phyloP scores from a whole-genome alignment of 495 filamentous ascomycete species.

The Annulohypoxylon bovei region DNA sequence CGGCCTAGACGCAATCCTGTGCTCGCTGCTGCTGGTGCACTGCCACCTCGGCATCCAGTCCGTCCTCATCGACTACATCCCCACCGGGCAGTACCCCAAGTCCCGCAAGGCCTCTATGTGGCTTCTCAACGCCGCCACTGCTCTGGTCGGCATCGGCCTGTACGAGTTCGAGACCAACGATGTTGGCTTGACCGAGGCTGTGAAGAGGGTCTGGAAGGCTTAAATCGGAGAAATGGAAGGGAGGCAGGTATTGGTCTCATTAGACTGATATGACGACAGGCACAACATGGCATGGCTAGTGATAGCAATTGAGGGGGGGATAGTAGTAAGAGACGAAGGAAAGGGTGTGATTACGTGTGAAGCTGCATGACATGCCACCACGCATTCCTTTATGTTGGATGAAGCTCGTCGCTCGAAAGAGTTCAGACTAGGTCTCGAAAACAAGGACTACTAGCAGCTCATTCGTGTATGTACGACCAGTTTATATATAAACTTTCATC shows the following conservation, averaged over 20 bases:
- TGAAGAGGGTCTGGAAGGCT: constrained; percentile 88
- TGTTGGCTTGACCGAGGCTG: constrained; percentile 88
- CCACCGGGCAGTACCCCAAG: constrained; percentile 73
- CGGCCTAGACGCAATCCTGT: constrained; percentile 83
- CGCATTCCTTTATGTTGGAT: constrained; percentile 33
- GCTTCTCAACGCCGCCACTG: constrained; percentile 79
- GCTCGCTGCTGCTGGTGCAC: constrained; percentile 85
- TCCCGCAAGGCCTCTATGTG: constrained; percentile 71
- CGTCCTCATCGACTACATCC: constrained; percentile 91
- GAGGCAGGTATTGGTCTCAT: background rate
- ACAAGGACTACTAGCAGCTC: background rate
- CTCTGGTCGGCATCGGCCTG: constrained; percentile 83
- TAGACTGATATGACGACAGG: background rate
- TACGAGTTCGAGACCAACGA: constrained; percentile 99
- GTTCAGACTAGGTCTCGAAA: constrained; percentile 7
- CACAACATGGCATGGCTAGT: background rate
- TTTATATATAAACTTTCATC: constrained; percentile 30
- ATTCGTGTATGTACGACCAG: constrained; percentile 41
- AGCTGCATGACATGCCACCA: constrained; percentile 12
- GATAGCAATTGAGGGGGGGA: background rate
- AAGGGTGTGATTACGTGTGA: background rate
- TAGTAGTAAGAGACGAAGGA: background rate
- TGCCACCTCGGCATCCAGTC: constrained; percentile 94
- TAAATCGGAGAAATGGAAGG: constrained; percentile 38
- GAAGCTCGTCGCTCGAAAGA: constrained; percentile 7